These are phyloP conservation scores for Auricularia sp. DNA, from an alignment of 768 basidiomycete species.

Conservation along the genomic window DNA sequence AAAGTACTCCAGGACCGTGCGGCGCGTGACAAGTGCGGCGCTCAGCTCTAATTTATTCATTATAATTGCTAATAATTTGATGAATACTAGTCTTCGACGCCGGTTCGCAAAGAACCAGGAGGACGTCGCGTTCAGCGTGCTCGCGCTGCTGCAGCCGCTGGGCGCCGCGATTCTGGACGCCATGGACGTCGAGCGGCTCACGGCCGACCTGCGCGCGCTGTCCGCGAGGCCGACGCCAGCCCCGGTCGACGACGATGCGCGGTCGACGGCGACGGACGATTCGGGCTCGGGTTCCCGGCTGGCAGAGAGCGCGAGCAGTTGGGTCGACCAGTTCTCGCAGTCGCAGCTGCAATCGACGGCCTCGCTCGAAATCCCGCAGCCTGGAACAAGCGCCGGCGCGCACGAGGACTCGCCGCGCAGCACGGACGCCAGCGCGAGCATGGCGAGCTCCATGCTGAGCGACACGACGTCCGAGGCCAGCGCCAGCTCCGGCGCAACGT, in stretches of 20 bases:
- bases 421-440: conserved; percentile 7
- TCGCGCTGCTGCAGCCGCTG: too few species aligned
- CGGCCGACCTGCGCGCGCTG: too few species aligned
- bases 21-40: conserved; percentile 60
- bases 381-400: neutral
- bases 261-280: conserved; percentile 34
- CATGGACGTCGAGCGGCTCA: too few species aligned
- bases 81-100: too few species aligned
- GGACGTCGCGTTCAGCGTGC: too few species aligned
- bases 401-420: conserved; percentile 5
- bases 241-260: conserved; percentile 22
- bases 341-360: conserved; percentile 6
- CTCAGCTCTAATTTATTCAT: neutral
- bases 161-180: too few species aligned
- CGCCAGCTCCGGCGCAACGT: conserved; percentile 15
- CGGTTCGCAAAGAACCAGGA: too few species aligned
- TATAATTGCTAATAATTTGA: too few species aligned
- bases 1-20: conserved; percentile 39
- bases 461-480: conserved; percentile 18
- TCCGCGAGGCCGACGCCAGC: too few species aligned
- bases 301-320: too few species aligned
- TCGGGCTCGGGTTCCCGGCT: too few species aligned
- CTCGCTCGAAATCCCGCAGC: neutral
- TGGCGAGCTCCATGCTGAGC: conserved; percentile 18
- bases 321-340: too few species aligned